Percentiles rank a stretch among this genome's conserved stretches.
These are phyloP conservation scores for Monilinia fructigena DNA, from an alignment of 2,329 filamentous ascomycete species.

Conservation along the genomic window DNA sequence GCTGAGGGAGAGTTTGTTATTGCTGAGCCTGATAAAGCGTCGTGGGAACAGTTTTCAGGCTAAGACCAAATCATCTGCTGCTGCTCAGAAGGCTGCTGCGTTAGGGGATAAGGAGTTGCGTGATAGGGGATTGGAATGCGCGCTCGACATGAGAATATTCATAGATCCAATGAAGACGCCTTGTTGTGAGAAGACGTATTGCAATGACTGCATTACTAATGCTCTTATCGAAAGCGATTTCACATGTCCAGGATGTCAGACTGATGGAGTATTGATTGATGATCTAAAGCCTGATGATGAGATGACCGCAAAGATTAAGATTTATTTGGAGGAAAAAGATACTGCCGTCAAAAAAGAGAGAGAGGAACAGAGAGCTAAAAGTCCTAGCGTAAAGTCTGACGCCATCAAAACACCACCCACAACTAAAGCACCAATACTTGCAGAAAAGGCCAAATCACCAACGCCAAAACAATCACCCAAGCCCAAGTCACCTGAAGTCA, in stretches of 20 bases:
- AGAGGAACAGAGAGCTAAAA: slow-evolving; percentile 47
- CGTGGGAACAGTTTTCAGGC: slow-evolving; percentile 98
- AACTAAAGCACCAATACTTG: slow-evolving; percentile 31
- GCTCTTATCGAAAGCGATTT: slow-evolving; percentile 98
- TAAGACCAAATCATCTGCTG: slow-evolving; percentile 82
- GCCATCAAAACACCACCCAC: slow-evolving; percentile 36
- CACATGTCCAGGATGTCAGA: slow-evolving; percentile 87
- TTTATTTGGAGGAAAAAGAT: slow-evolving; percentile 62
- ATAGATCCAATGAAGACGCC: slow-evolving; percentile 98
- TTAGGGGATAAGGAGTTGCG: slow-evolving; percentile 82
- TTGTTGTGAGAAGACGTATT: slow-evolving; percentile 97
- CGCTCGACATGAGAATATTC: slow-evolving; percentile 97
- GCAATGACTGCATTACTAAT: slow-evolving; percentile 99
- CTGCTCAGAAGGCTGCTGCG: slow-evolving; percentile 73
- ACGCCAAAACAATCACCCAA: slow-evolving; percentile 40
- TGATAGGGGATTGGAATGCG: slow-evolving; percentile 85
- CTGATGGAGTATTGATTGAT: slow-evolving; percentile 89
- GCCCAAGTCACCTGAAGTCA: slow-evolving; percentile 5
- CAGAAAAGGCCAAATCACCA: slow-evolving; percentile 32
- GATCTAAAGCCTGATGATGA: slow-evolving; percentile 83
- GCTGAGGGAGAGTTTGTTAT: slow-evolving; percentile 97
- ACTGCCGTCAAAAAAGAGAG: slow-evolving; percentile 43
- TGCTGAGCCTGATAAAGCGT: slow-evolving; percentile 89
- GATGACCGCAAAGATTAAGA: slow-evolving; percentile 72
- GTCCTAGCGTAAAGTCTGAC: slow-evolving; percentile 42